These are phyloP conservation scores for Laguncularia racemosa DNA, from an alignment of 345 rosid genomes.

Conservation along the genomic window DNA sequence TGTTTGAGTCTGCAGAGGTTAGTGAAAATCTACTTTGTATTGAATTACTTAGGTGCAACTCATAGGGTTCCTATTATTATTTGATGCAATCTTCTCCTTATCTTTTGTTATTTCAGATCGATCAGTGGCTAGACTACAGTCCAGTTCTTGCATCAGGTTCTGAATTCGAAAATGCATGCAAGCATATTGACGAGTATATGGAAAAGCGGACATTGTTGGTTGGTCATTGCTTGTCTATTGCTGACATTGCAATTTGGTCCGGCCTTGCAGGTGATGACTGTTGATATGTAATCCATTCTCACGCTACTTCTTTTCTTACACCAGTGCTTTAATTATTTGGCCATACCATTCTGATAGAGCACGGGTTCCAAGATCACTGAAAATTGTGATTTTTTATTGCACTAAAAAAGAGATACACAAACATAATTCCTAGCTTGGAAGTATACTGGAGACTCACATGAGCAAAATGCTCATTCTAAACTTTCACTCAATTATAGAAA, in stretches of 20 bases:
- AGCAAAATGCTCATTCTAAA: too few relatives aligned
- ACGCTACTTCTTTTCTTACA: not conserved
- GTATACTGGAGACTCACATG: too few relatives aligned
- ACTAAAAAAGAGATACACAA: too few relatives aligned
- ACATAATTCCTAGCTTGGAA: too few relatives aligned
- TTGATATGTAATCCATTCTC: not conserved
- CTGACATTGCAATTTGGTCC: conserved; percentile 86
- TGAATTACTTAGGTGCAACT: not conserved
- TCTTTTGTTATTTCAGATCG: conserved; percentile 40
- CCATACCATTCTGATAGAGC: too few relatives aligned
- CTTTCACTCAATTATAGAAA: too few relatives aligned
- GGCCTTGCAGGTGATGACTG: conserved; percentile 60
- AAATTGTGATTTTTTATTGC: too few relatives aligned
- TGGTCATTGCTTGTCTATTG: conserved; percentile 60
- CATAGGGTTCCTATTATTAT: not conserved
- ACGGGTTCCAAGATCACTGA: too few relatives aligned
- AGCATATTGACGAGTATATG: conserved; percentile 42
- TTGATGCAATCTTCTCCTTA: not conserved
- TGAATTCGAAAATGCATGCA: conserved; percentile 75
- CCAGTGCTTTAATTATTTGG: too few relatives aligned
- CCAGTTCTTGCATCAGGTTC: conserved; percentile 61
- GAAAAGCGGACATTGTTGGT: conserved; percentile 57
- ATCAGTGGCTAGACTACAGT: conserved; percentile 77
- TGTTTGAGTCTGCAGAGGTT: conserved; percentile 56
- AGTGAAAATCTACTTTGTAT: not conserved